These are phyloP conservation scores for Thermomyces lanuginosus DNA, from an alignment of 2,329 filamentous ascomycete species.

Conservation along the genomic window DNA sequence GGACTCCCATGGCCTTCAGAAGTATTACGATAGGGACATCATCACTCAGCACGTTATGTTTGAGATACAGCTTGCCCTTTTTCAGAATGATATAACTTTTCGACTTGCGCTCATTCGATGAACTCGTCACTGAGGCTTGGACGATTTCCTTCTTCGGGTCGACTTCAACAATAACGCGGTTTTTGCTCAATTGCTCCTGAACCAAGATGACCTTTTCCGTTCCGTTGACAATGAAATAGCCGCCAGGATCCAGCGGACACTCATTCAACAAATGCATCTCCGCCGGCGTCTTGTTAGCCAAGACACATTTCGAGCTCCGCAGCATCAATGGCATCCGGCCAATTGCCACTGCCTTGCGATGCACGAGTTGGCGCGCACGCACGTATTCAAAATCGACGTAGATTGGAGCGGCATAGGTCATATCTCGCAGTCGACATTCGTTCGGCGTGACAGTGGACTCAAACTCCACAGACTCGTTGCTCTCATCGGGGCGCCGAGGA, in stretches of 20 bases:
- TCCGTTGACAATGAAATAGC: constrained; percentile 94
- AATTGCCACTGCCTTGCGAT: constrained; percentile 58
- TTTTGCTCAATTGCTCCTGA: constrained; percentile 97
- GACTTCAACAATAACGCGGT: constrained; percentile 91
- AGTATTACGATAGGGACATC: constrained; percentile 90
- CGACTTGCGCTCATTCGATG: constrained; percentile 91
- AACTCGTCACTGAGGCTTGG: constrained; percentile 91
- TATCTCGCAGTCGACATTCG: constrained; percentile 88
- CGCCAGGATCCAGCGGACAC: constrained; percentile 87
- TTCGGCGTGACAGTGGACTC: constrained; percentile 61
- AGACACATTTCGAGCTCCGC: constrained; percentile 80
- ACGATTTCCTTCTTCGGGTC: constrained; percentile 85
- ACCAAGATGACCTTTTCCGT: constrained; percentile 98
- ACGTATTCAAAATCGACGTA: constrained; percentile 84
- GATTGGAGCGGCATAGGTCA: constrained; percentile 95
- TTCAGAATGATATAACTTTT: constrained; percentile 93
- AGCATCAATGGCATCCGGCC: constrained; percentile 94
- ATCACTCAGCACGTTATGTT: constrained; percentile 85
- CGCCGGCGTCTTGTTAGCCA: constrained; percentile 65
- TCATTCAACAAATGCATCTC: constrained; percentile 90
- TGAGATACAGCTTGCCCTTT: constrained; percentile 76
- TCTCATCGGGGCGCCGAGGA: constrained; percentile 63
- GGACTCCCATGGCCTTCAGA: constrained; percentile 81
- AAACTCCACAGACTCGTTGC: constrained; percentile 32
- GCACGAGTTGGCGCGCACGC: constrained; percentile 60